A percentile compares a stretch with the other conserved stretches of the same genome.
phyloP scores from a whole-genome alignment of 495 filamentous ascomycete species.

The Neurospora tetraspora region DNA sequence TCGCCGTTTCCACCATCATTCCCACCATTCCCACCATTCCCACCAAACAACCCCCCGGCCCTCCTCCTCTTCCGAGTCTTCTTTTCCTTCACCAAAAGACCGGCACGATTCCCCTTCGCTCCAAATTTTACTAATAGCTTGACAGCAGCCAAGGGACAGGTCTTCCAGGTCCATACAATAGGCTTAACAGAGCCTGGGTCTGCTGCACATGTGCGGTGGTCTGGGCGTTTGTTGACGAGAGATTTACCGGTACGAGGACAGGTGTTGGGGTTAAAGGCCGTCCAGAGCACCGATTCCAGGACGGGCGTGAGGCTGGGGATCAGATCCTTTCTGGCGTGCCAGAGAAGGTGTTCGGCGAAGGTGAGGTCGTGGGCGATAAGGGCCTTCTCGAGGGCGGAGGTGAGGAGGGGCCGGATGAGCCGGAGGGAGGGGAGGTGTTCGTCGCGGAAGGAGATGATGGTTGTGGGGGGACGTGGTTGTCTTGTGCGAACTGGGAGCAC shows the following conservation, averaged over 20 bases:
- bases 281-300: neutral
- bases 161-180: neutral
- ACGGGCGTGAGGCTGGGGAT: neutral
- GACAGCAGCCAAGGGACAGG: neutral
- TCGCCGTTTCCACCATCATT: too few species aligned
- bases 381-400: neutral
- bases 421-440: neutral
- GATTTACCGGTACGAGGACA: neutral
- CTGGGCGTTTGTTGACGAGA: neutral
- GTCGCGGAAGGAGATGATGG: neutral
- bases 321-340: neutral
- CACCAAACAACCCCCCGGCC: too few species aligned
- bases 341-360: neutral
- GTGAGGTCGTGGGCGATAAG: neutral
- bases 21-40: too few species aligned
- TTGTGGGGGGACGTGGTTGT: neutral
- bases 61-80: neutral
- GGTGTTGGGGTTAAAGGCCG: neutral
- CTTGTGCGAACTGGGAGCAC: neutral
- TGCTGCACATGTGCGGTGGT: neutral
- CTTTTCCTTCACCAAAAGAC: neutral
- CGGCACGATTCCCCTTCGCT: neutral
- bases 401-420: neutral
- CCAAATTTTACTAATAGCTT: neutral
- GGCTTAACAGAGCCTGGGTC: neutral